Evolutionary conservation across 257 asterid species (phyloP), one percentile per base, ranked within the genome.

Genomic region (Knoxia roxburghii): DNA sequence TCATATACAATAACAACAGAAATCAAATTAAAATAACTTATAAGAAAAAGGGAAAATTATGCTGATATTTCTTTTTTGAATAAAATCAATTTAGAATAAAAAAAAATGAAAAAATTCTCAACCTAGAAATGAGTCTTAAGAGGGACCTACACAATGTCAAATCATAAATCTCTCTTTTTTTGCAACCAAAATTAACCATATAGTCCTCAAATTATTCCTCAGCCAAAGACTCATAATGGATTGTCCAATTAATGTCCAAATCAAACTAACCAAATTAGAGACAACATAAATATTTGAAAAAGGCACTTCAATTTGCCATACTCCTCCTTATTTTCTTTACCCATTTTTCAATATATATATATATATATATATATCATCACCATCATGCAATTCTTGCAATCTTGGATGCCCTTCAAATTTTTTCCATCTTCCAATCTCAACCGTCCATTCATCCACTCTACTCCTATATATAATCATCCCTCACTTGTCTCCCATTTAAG

Each of bases 391-490:
- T 57, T 57, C 61, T 26, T 55, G 45, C 74, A 63, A 32, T 72
- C 50, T 56, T 11, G 54, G 30, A 58, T 35, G n/a, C 58, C 54
- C n/a, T 58, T 32, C 52, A 26, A 61, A n/a, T n/a, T 52, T 62
- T 54, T 46, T 27, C 26, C 49, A 15, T 52, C 60, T 32, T 51
- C 32, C 20, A 37, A 59, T 77, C 74, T 40, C 75, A 13, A 63
- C 80, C 78, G 66, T 74, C 73, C 75, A 65, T 64, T 45, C 26
- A 21, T 26, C 26, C 24, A 46, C 71, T 24, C 63, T 70, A 26
- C 71, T 50, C 75, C 80, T 83, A 77, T 83, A 80, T 72, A 83
- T 75, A 71, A 56, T 48, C 70, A 41, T 74, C 40, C 66, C 61
- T 54, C 67, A 45, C 68, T 57, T 64, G 52, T 39, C 58, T 67